Evolutionary conservation across 176 grass and related monocot genomes (phyloP).

Genomic region (Melocanna baccifera): DNA sequence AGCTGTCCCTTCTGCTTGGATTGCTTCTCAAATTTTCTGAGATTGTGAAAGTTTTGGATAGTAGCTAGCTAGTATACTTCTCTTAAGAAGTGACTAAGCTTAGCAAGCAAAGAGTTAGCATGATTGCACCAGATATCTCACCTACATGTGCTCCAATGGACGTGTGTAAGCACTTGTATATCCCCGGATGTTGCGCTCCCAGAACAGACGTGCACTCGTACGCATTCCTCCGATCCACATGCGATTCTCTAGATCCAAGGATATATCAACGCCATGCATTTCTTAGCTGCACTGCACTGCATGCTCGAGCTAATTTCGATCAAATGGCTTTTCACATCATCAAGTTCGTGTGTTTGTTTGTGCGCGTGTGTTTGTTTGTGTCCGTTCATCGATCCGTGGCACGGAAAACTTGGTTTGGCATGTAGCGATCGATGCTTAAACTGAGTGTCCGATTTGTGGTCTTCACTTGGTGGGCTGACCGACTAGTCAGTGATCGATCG

Average conservation of each 20-base stretch:
- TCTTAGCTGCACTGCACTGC: neutral
- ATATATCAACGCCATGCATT: neutral
- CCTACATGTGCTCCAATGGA: too few relatives aligned
- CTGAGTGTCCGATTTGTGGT: neutral
- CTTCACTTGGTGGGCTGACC: constrained; percentile 19
- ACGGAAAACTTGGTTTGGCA: constrained; percentile 43
- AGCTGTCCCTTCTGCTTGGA: neutral
- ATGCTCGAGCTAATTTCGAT: neutral
- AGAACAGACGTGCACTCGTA: too few relatives aligned
- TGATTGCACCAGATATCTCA: too few relatives aligned
- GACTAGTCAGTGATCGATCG: neutral
- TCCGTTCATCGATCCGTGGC: constrained; percentile 28
- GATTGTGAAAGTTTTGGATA: neutral
- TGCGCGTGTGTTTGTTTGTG: constrained; percentile 39
- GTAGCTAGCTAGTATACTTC: too few relatives aligned
- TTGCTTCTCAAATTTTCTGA: neutral
- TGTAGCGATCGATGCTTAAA: neutral
- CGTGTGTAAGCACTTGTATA: too few relatives aligned
- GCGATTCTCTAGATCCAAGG: too few relatives aligned
- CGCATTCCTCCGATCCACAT: too few relatives aligned
- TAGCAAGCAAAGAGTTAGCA: too few relatives aligned
- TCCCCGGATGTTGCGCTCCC: too few relatives aligned
- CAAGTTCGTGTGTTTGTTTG: neutral
- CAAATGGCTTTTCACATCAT: neutral
- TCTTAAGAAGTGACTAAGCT: too few relatives aligned